Conservation (phyloP, 495 filamentous ascomycete genomes). For the Podospora sp. region DNA sequence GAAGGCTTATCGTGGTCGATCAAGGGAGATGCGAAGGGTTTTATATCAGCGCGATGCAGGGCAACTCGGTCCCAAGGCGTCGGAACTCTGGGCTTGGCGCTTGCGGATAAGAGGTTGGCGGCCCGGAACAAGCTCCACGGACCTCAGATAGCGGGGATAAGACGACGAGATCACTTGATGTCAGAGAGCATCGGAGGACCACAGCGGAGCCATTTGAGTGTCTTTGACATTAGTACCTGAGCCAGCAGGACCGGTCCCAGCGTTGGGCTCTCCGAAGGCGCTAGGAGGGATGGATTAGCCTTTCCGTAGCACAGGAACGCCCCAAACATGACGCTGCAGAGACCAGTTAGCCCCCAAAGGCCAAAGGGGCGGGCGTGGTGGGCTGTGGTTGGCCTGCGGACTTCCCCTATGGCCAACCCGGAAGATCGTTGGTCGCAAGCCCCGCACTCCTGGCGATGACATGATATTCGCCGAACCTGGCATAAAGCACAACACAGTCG, state of each 20-base stretch:
- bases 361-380: constrained; percentile 10
- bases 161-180: neutral
- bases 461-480: constrained; percentile 7
- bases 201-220: neutral
- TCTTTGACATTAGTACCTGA: constrained; percentile 11
- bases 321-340: neutral
- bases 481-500: neutral
- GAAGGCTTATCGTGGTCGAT: neutral
- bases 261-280: constrained; percentile 15
- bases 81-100: neutral
- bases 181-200: neutral
- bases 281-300: constrained; percentile 3
- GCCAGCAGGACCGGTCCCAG: constrained; percentile 10
- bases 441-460: neutral
- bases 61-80: neutral
- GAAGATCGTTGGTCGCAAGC: constrained; percentile 4
- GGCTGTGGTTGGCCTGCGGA: constrained; percentile 20
- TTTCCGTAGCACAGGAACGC: constrained; percentile 6
- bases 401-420: constrained; percentile 16
- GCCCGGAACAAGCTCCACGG: neutral
- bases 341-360: neutral
- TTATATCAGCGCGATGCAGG: neutral
- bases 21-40: neutral
- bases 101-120: neutral
- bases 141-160: neutral